Percentiles rank a stretch among this genome's conserved stretches.
Conservation (phyloP, 2,329 filamentous ascomycete species). For the Nemania diffusa region DNA sequence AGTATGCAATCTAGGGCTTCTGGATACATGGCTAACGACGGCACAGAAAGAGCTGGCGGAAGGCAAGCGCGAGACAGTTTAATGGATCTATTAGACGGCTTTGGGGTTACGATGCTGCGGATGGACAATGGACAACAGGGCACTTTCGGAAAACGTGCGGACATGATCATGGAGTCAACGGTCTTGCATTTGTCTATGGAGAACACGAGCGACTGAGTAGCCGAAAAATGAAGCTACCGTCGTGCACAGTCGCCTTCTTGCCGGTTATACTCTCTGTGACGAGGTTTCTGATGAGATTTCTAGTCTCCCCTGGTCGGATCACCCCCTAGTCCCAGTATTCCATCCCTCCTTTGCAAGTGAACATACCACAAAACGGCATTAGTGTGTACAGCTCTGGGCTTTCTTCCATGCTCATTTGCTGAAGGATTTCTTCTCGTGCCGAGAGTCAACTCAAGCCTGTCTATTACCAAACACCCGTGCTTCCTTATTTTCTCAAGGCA, state of each 20-base stretch:
- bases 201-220: constrained; percentile 46
- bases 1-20: not conserved
- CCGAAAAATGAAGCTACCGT: constrained; percentile 48
- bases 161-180: constrained; percentile 51
- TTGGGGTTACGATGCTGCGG: constrained; percentile 44
- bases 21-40: constrained; percentile 36
- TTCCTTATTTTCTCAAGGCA: constrained; percentile 48
- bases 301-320: not conserved
- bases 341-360: constrained; percentile 21
- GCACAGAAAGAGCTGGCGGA: constrained; percentile 91
- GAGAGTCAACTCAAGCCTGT: constrained; percentile 55
- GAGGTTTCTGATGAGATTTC: not conserved
- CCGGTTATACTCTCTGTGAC: constrained; percentile 25
- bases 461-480: constrained; percentile 75
- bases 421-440: constrained; percentile 63
- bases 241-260: constrained; percentile 34
- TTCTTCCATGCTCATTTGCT: constrained; percentile 56
- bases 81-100: constrained; percentile 42
- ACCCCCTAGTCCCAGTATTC: not conserved
- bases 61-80: constrained; percentile 91
- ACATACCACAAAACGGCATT: constrained; percentile 52
- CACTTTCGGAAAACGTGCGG: constrained; percentile 47
- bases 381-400: constrained; percentile 63
- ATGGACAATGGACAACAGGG: constrained; percentile 48
- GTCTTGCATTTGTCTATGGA: constrained; percentile 49